A percentile compares a stretch with the other conserved stretches of the same genome.
Evolutionary conservation across 169 alveolate genomes (phyloP).

Genomic region (Plasmodium billcollinsi): DNA sequence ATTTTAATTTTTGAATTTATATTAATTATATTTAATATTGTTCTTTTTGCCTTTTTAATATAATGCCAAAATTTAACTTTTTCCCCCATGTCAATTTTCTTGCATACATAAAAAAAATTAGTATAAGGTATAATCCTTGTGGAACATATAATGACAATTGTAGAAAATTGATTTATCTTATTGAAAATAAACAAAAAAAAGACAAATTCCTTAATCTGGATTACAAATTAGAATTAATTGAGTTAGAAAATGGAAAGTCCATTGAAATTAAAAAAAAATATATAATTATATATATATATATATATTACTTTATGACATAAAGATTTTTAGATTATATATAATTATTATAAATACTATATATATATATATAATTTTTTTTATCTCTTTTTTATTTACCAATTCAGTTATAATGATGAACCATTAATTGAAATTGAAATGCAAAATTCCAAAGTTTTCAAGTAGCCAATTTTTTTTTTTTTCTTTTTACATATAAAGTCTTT

Average conservation of each 20-base stretch:
- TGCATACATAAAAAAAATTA: slow-evolving; percentile 66
- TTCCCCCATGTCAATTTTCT: slow-evolving; percentile 70
- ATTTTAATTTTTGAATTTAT: background rate
- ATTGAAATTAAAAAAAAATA: background rate
- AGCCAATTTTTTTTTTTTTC: slow-evolving; percentile 11
- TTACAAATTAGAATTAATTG: slow-evolving; percentile 60
- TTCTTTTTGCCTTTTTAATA: slow-evolving; percentile 17
- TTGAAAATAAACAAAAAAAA: slow-evolving; percentile 69
- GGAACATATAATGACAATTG: slow-evolving; percentile 67
- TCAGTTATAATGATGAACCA: slow-evolving; percentile 73
- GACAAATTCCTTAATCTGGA: slow-evolving; percentile 70
- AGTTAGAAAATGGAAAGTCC: slow-evolving; percentile 9
- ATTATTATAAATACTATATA: background rate
- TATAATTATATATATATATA: background rate
- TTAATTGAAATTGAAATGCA: slow-evolving; percentile 75
- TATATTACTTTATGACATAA: background rate
- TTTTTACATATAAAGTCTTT: background rate
- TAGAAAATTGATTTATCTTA: slow-evolving; percentile 57
- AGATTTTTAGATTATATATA: background rate
- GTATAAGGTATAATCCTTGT: slow-evolving; percentile 67
- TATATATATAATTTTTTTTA: background rate
- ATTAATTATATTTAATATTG: background rate
- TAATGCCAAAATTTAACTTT: slow-evolving; percentile 77
- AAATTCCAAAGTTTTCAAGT: slow-evolving; percentile 69
- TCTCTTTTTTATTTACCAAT: background rate